phyloP scores from a whole-genome alignment of 768 basidiomycete species.

The Galerina sulciceps region DNA sequence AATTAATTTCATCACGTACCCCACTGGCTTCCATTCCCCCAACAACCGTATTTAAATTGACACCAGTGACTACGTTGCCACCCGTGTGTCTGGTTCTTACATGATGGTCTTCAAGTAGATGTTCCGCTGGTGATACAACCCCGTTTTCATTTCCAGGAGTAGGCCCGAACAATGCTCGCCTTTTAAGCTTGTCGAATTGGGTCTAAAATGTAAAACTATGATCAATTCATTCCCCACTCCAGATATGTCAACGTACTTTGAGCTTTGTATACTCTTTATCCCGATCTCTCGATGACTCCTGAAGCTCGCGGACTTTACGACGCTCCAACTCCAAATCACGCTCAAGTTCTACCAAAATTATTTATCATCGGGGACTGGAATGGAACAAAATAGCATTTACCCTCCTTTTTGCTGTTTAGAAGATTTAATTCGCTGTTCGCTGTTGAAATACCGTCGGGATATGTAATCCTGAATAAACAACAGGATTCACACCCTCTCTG shows the following conservation, averaged over 20 bases:
- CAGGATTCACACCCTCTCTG: constrained; percentile 66
- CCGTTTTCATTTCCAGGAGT: constrained; percentile 19
- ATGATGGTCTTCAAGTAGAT: constrained; percentile 28
- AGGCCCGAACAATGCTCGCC: constrained; percentile 70
- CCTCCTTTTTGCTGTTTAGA: constrained; percentile 68
- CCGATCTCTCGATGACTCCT: constrained; percentile 73
- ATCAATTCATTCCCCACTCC: not conserved
- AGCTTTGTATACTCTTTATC: constrained; percentile 90
- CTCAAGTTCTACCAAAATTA: constrained; percentile 59
- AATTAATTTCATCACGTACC: constrained; percentile 37
- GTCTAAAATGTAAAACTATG: constrained; percentile 39
- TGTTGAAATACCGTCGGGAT: constrained; percentile 27
- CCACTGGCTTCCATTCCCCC: constrained; percentile 70
- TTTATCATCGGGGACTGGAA: not conserved
- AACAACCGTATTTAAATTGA: constrained; percentile 59
- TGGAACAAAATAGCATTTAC: constrained; percentile 35
- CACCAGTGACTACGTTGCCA: constrained; percentile 29
- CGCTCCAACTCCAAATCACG: constrained; percentile 82
- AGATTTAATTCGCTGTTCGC: constrained; percentile 80
- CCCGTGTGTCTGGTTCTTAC: constrained; percentile 25
- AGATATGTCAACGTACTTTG: constrained; percentile 49
- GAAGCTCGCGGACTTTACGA: constrained; percentile 72
- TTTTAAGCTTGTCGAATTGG: constrained; percentile 83
- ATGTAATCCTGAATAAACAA: not conserved
- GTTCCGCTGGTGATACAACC: constrained; percentile 8